Evolutionary conservation across 768 basidiomycete species (phyloP).

Genomic region (Tulasnella sp.): DNA sequence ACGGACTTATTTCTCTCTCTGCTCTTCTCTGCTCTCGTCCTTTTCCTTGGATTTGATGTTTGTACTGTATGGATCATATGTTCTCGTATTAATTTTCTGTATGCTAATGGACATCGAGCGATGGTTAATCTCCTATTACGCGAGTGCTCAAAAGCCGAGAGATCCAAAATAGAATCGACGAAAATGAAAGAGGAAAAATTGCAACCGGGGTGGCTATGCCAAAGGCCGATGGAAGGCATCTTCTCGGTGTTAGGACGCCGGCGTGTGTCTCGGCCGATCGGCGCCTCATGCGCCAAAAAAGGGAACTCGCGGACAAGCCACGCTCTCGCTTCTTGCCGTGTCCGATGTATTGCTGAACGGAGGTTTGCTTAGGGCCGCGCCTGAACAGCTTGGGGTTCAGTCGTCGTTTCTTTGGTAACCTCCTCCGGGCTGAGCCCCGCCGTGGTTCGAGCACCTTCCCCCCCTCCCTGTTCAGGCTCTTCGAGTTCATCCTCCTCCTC

Average conservation of each 20-base stretch:
- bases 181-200: neutral
- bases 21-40: no score
- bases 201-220: neutral
- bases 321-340: neutral
- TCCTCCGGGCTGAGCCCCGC: neutral
- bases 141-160: neutral
- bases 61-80: neutral
- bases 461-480: neutral
- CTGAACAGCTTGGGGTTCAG: neutral
- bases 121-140: neutral
- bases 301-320: neutral
- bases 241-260: neutral
- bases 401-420: neutral
- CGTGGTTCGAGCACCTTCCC: neutral
- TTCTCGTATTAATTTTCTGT: neutral
- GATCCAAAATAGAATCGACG: neutral
- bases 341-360: neutral
- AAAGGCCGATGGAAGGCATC: neutral
- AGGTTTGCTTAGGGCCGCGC: neutral
- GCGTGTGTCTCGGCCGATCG: no score
- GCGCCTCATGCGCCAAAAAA: neutral
- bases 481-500: conserved; percentile 1
- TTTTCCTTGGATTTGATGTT: neutral
- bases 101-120: neutral
- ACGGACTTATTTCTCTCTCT: no score